Base-by-base conservation (phyloP, 148 eudicot species). In the Rhododendron molle region DNA sequence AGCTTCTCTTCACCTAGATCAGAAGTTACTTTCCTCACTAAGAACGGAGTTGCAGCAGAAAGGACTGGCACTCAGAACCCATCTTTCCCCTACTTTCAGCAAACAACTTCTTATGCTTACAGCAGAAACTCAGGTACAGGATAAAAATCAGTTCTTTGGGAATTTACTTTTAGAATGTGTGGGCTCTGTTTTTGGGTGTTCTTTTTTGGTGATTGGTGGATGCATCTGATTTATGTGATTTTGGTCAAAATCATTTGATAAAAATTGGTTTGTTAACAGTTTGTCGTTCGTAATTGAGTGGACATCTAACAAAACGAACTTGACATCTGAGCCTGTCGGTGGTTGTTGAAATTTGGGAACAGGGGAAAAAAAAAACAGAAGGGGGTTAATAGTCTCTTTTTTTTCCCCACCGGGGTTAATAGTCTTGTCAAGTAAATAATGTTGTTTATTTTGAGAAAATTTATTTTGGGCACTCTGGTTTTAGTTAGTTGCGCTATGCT, bases 1-100 rank as follows among this genome's bases (percentile, higher is more conserved):
- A 90, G 94, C 83, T 93, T 95, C 86, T 89, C 94, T 81, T 90
- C 94, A n/a, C 52, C 92, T n/a, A 86, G 78, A 74, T 88, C 92
- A 49, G 88, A 91, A 88, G 78, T 85, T 60, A 47, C 74, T 82
- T 88, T 89, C 72, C 83, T 84, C 6, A 46, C 71, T 84, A 87
- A 85, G 83, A 91, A 88, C 87, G 46, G 81, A 23, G 58, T 14
- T 4, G 88, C 81, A 56, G 71, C 85, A 76, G 81, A 83, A 23
- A 84, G 86, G 85, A 89, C 21, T 54, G 21, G 83, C 58, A 72
- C 84, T 14, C 89, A 82, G 34, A 86, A 89, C 82, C 69, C 87
- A 23, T 83, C 56, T 5, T 88, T 88, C 30, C 89, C 88, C 83
- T 87, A 62, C 87, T 83, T 83, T 50, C 91, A 91, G 28, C 89